These are phyloP conservation scores for Vanrija sp. DNA, from an alignment of 1,284 basidiomycete species.

Conservation along the genomic window DNA sequence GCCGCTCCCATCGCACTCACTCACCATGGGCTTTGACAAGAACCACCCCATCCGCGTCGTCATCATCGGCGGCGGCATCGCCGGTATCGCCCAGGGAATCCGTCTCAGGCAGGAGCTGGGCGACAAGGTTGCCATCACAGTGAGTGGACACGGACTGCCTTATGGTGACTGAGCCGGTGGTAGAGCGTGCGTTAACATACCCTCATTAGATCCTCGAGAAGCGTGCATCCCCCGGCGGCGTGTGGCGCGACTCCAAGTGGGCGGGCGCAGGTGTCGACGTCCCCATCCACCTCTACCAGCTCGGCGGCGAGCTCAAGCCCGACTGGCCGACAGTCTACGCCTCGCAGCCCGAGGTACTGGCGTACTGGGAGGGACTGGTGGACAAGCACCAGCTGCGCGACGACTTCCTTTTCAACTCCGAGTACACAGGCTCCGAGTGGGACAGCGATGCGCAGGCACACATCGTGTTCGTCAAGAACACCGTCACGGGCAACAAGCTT, in stretches of 20 bases:
- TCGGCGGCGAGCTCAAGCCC: conserved; percentile 21
- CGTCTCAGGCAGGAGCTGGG: conserved; percentile 25
- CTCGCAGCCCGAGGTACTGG: conserved; percentile 12
- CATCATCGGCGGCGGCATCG: conserved; percentile 22
- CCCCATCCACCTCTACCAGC: conserved; percentile 24
- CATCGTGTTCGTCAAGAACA: conserved; percentile 11
- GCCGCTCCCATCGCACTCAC: no score
- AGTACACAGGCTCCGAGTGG: conserved; percentile 25
- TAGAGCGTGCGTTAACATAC: not conserved
- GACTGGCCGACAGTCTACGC: conserved; percentile 14
- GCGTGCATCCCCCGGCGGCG: conserved; percentile 19
- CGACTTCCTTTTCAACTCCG: conserved; percentile 17
- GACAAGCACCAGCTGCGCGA: conserved; percentile 10
- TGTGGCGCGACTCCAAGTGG: conserved; percentile 32
- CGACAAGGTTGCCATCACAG: conserved; percentile 14
- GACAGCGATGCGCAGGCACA: conserved; percentile 14
- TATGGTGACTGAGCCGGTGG: not conserved
- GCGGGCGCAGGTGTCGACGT: conserved; percentile 25
- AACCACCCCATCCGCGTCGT: conserved; percentile 4
- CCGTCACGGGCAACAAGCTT: conserved; percentile 1
- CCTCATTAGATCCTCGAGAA: conserved; percentile 24
- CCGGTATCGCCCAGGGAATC: conserved; percentile 31
- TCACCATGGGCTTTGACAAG: no score
- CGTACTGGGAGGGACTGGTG: conserved; percentile 22
- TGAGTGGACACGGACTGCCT: not conserved